Base-by-base conservation (phyloP, 305 asterid genomes). In the Fraxinus baroniana region DNA sequence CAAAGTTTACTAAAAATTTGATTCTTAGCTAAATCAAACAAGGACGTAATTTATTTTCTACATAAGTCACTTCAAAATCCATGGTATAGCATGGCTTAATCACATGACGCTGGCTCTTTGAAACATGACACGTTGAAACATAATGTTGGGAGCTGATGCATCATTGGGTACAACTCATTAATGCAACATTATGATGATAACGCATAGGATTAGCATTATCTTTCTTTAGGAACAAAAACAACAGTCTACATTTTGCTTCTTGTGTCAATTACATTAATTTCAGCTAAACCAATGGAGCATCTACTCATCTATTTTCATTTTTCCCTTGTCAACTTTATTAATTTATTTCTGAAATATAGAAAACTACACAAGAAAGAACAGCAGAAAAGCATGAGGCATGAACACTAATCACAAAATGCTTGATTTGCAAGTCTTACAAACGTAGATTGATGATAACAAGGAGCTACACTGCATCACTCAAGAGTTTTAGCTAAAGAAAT, bases 401-500 rank as follows among this genome's bases (percentile, higher is more conserved):
- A 28, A 6, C 22, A 2, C 68, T 37, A 39, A 35, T 28, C 30
- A 49, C 44, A 72, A 13, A 84, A 41, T 37, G 44, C 37, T n/a
- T 81, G 82, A 78, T 73, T 52, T 52, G 64, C 24, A n/a, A 52
- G 64, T 52, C 24, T 52, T 17, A 52, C 76, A 72, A 22, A 46
- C 81, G 46, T 72, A 24, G 37, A 35, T 79, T 33, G 64, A 66
- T 26, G 79, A 73, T 41, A 36, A 66, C 26, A 33, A 20, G 26
- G 55, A 82, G 9, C 46, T 28, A 20, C 60, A 36, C 44, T 39
- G 35, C 68, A 26, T 78, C 64, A 75, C 36, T 86, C 73, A 85
- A 85, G 86, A 37, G 20, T 60, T 85, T 7, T 46, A 79, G 84
- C 39, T 81, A 78, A 96, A 95, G 89, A 96, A 88, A 89, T 90